Evolutionary conservation across 495 filamentous ascomycete species (phyloP).

Genomic region (Poronia punctata): DNA sequence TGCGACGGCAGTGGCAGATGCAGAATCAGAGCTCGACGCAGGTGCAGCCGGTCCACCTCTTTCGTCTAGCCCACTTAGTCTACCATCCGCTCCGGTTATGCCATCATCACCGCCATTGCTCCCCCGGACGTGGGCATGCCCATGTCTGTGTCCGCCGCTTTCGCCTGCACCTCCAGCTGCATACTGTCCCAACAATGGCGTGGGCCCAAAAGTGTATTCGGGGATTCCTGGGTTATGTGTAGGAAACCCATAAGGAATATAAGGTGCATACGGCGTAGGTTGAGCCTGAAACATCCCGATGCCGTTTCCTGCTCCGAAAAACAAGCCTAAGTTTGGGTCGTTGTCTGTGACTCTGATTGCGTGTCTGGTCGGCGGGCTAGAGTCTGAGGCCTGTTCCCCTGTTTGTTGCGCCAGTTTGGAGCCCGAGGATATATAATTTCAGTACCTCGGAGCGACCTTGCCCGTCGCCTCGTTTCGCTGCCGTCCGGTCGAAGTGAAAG

Average conservation of each 20-base stretch:
- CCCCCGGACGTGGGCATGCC: not conserved
- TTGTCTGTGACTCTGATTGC: not conserved
- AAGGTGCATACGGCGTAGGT: constrained; percentile 7
- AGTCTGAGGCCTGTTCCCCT: constrained; percentile 15
- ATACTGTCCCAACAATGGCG: constrained; percentile 32
- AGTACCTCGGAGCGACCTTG: constrained; percentile 3
- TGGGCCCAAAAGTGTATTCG: constrained; percentile 38
- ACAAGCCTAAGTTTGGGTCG: constrained; percentile 15
- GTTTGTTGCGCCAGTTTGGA: constrained; percentile 10
- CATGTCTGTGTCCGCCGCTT: constrained; percentile 7
- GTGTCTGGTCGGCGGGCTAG: constrained; percentile 13
- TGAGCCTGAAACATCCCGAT: constrained; percentile 51
- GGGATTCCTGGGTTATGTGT: constrained; percentile 31
- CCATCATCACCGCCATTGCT: constrained; percentile 2
- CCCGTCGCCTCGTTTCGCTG: not conserved
- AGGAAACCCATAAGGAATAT: constrained; percentile 30
- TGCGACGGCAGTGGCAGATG: too few relatives aligned
- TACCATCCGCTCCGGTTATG: too few relatives aligned
- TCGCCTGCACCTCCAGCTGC: constrained; percentile 19
- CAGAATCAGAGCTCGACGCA: too few relatives aligned
- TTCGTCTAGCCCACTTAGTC: too few relatives aligned
- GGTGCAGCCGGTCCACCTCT: constrained; percentile 15
- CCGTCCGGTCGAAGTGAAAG: constrained; percentile 2
- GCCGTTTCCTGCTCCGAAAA: constrained; percentile 13
- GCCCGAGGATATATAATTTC: not conserved